Evolutionary conservation across 768 basidiomycete genomes (phyloP).

Genomic region (Naematelia aurantialba): DNA sequence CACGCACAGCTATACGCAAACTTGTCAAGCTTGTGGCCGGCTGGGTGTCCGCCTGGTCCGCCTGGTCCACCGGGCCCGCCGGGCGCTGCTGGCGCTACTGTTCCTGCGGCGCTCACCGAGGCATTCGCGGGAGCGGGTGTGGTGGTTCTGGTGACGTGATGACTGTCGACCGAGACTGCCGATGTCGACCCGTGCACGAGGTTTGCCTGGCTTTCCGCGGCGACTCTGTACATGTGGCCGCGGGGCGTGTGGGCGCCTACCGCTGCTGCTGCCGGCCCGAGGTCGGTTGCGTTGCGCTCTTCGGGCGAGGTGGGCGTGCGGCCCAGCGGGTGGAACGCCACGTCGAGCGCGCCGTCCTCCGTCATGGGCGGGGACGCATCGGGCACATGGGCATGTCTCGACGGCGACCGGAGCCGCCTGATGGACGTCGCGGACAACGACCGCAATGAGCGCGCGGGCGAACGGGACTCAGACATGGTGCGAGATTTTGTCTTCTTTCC

Average conservation of each 20-base stretch:
- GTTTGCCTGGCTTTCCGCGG: not conserved
- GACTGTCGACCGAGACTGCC: not conserved
- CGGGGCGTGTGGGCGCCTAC: not conserved
- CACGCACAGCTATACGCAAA: slow-evolving; percentile 35
- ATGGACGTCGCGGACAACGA: not conserved
- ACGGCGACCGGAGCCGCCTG: not conserved
- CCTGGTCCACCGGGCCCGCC: not conserved
- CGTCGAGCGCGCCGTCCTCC: not conserved
- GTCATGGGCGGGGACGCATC: not conserved
- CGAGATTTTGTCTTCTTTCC: too few species aligned
- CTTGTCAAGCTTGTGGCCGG: slow-evolving; percentile 16
- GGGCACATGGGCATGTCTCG: not conserved
- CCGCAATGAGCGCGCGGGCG: not conserved
- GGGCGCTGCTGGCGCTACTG: too few species aligned
- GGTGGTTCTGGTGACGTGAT: not conserved
- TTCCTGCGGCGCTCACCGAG: too few species aligned
- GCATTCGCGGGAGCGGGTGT: too few species aligned
- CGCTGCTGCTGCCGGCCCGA: slow-evolving; percentile 1
- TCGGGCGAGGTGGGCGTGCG: not conserved
- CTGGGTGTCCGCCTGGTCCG: not conserved
- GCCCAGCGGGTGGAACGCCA: not conserved
- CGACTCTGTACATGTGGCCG: not conserved
- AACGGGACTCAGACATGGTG: not conserved
- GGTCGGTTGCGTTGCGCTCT: not conserved
- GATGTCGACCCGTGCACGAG: not conserved